Percentiles rank a stretch among this genome's conserved stretches.
Conservation (phyloP, 768 basidiomycete species). For the Phanerochaete carnosa region DNA sequence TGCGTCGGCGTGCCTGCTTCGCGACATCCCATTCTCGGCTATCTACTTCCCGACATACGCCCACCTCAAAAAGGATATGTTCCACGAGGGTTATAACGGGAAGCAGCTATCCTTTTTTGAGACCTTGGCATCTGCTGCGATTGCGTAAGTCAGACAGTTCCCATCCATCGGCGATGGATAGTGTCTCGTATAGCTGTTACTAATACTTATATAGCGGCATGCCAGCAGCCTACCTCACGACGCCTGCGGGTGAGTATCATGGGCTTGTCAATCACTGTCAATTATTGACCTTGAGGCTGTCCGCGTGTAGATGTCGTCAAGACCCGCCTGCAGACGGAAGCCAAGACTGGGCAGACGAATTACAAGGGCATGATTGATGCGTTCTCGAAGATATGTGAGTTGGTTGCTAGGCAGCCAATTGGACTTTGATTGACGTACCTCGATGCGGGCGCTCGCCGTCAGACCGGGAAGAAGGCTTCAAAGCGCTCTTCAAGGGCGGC, state of each 20-base stretch:
- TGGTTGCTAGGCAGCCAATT: neutral
- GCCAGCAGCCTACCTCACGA: slow-evolving; percentile 94
- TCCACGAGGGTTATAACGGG: slow-evolving; percentile 93
- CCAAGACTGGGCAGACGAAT: slow-evolving; percentile 82
- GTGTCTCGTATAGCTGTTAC: neutral
- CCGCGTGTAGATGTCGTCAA: slow-evolving; percentile 81
- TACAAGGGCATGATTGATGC: slow-evolving; percentile 92
- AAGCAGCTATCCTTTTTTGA: slow-evolving; percentile 91
- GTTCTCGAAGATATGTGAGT: slow-evolving; percentile 84
- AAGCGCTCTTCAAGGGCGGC: slow-evolving; percentile 89
- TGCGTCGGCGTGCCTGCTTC: slow-evolving; percentile 86
- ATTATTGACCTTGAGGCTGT: slow-evolving; percentile 11
- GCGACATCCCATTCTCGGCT: slow-evolving; percentile 97
- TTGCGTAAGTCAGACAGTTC: slow-evolving; percentile 56
- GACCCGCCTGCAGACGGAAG: slow-evolving; percentile 93
- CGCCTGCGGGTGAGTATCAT: slow-evolving; percentile 68
- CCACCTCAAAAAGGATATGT: slow-evolving; percentile 90
- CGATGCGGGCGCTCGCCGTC: slow-evolving; percentile 9
- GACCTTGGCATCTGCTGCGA: slow-evolving; percentile 77
- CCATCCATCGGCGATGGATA: slow-evolving; percentile 8
- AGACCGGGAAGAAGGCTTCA: slow-evolving; percentile 89
- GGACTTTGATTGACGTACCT: slow-evolving; percentile 6
- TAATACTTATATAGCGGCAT: slow-evolving; percentile 65
- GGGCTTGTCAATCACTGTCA: slow-evolving; percentile 15
- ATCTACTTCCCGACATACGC: slow-evolving; percentile 88